A percentile compares a stretch with the other conserved stretches of the same genome.
Evolutionary conservation across 371 early-diverging fungal genomes (phyloP).

Genomic region (Entomophthora muscae): DNA sequence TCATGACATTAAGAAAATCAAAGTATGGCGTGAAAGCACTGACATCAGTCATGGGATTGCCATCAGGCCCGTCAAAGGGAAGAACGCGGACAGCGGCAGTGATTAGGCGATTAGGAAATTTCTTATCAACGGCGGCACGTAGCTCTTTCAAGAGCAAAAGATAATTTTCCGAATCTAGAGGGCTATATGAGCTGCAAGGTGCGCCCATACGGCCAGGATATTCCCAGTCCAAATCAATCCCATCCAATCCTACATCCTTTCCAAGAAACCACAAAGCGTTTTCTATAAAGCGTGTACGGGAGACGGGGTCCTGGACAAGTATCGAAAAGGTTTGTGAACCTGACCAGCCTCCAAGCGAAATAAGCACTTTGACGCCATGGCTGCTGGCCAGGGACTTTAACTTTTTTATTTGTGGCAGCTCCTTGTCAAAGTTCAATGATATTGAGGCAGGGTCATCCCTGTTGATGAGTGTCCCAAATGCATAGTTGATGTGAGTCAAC

Average conservation of each 20-base stretch:
- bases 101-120: slow-evolving; percentile 18
- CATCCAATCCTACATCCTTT: neutral
- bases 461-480: slow-evolving; percentile 2
- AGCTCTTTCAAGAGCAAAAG: slow-evolving; percentile 37
- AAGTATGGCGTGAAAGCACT: slow-evolving; percentile 31
- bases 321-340: slow-evolving; percentile 39
- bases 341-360: slow-evolving; percentile 63
- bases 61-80: slow-evolving; percentile 32
- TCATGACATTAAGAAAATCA: slow-evolving; percentile 36
- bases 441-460: neutral
- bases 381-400: neutral
- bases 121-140: slow-evolving; percentile 29
- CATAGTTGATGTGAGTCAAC: slow-evolving; percentile 18
- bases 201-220: slow-evolving; percentile 44
- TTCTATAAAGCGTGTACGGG: slow-evolving; percentile 29
- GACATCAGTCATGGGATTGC: slow-evolving; percentile 29
- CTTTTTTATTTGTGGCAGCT: neutral
- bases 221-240: slow-evolving; percentile 38
- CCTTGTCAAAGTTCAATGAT: neutral
- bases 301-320: slow-evolving; percentile 22
- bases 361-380: slow-evolving; percentile 13
- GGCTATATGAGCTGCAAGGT: slow-evolving; percentile 34
- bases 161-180: slow-evolving; percentile 31
- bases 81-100: slow-evolving; percentile 48
- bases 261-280: slow-evolving; percentile 10